Conservation (phyloP, 257 asterid genomes). For the Solanum pimpinellifolium region DNA sequence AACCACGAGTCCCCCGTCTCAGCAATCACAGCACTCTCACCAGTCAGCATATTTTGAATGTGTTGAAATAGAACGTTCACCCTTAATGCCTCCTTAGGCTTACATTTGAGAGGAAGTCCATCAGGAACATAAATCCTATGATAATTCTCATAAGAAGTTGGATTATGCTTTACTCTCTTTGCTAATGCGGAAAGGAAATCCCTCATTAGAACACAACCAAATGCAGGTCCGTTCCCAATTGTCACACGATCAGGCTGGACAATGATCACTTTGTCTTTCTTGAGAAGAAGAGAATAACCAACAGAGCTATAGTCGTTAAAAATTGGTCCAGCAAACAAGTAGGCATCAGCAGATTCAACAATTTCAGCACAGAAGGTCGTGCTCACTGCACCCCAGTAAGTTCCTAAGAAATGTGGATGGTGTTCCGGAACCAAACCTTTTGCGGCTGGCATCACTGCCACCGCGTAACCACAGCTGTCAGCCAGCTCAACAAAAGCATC, state of each 20-base stretch:
- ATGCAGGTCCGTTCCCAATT: conserved; percentile 56
- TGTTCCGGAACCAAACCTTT: conserved; percentile 70
- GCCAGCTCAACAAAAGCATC: conserved; percentile 54
- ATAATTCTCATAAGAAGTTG: conserved; percentile 72
- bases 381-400: conserved; percentile 89
- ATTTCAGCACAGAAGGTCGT: conserved; percentile 74
- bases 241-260: conserved; percentile 70
- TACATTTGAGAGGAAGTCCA: conserved; percentile 46
- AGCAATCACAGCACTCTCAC: conserved; percentile 60
- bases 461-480: conserved; percentile 46
- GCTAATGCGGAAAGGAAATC: conserved; percentile 56
- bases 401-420: conserved; percentile 75
- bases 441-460: conserved; percentile 70
- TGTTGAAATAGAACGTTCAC: conserved; percentile 62
- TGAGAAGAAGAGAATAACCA: conserved; percentile 73
- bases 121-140: conserved; percentile 62
- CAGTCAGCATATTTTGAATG: conserved; percentile 55
- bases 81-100: conserved; percentile 52
- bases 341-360: conserved; percentile 78
- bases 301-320: conserved; percentile 77
- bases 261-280: conserved; percentile 65
- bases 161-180: conserved; percentile 43
- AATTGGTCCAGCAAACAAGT: conserved; percentile 70
- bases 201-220: conserved; percentile 73
- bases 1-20: conserved; percentile 93